These are phyloP conservation scores for Cystoderma amianthinum DNA, from an alignment of 768 basidiomycete genomes.

Conservation along the genomic window DNA sequence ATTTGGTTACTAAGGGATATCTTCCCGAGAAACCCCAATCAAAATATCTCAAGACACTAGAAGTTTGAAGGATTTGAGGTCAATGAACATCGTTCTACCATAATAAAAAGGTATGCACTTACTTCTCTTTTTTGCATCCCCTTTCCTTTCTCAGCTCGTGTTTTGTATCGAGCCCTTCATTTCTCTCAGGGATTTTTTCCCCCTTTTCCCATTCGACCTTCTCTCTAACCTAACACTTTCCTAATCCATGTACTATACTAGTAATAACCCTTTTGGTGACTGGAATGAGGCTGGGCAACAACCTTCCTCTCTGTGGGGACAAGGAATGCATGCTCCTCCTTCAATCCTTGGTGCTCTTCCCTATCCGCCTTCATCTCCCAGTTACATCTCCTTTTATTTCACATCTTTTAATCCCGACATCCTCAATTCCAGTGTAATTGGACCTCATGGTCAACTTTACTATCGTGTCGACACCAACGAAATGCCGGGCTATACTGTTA, in stretches of 20 bases:
- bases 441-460: constrained; percentile 37
- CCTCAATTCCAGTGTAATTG: constrained; percentile 48
- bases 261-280: constrained; percentile 32
- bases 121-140: too few relatives aligned
- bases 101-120: too few relatives aligned
- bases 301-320: constrained; percentile 12
- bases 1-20: too few relatives aligned
- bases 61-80: too few relatives aligned
- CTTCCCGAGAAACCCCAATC: not conserved
- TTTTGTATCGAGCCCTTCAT: too few relatives aligned
- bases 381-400: constrained; percentile 37
- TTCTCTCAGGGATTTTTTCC: too few relatives aligned
- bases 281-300: constrained; percentile 23
- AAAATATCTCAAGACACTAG: too few relatives aligned
- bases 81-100: too few relatives aligned
- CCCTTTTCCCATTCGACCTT: too few relatives aligned
- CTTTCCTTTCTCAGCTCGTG: too few relatives aligned
- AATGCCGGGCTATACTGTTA: constrained; percentile 44
- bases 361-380: constrained; percentile 31
- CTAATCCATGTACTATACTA: constrained; percentile 3
- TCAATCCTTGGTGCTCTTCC: constrained; percentile 63
- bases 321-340: constrained; percentile 24
- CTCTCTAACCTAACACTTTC: constrained; percentile 1
- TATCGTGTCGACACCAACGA: constrained; percentile 42
- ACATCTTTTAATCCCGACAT: constrained; percentile 42